Conservation (phyloP, 805 yeast species). For the Lipomyces spencermartinsiae region DNA sequence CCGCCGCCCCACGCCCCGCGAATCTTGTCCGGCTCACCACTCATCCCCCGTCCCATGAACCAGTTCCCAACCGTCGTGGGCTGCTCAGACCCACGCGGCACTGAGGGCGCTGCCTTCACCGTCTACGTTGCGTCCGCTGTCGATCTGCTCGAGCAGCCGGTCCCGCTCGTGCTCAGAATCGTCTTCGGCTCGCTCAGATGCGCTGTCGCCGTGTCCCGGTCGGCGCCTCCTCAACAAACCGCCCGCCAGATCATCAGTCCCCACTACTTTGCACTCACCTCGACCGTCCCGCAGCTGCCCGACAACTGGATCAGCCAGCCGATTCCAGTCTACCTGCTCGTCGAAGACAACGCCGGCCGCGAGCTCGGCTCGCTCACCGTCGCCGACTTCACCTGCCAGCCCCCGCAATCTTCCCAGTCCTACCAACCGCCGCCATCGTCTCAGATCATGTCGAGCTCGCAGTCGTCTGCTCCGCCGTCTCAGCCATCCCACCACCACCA, state of each 20-base stretch:
- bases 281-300: slow-evolving; percentile 28
- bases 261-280: slow-evolving; percentile 30
- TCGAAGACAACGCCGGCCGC: slow-evolving; percentile 34
- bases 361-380: slow-evolving; percentile 29
- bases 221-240: slow-evolving; percentile 24
- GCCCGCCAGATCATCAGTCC: slow-evolving; percentile 6
- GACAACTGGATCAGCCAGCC: slow-evolving; percentile 30
- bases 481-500: slow-evolving; percentile 20
- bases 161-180: slow-evolving; percentile 18
- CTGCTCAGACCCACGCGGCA: slow-evolving; percentile 35
- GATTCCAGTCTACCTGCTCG: slow-evolving; percentile 27
- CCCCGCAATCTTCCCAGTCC: slow-evolving; percentile 10
- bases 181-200: slow-evolving; percentile 29
- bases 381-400: slow-evolving; percentile 16
- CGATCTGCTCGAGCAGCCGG: slow-evolving; percentile 23
- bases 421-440: slow-evolving; percentile 14
- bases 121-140: slow-evolving; percentile 27
- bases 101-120: slow-evolving; percentile 28
- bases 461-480: slow-evolving; percentile 10
- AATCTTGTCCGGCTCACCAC: neutral
- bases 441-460: slow-evolving; percentile 2
- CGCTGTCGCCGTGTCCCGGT: slow-evolving; percentile 28
- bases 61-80: slow-evolving; percentile 30
- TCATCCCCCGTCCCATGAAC: slow-evolving; percentile 8
- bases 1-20: slow-evolving; percentile 2